These are phyloP conservation scores for Cenchrus americanus DNA, from an alignment of 176 grass and related monocot species.

Conservation along the genomic window DNA sequence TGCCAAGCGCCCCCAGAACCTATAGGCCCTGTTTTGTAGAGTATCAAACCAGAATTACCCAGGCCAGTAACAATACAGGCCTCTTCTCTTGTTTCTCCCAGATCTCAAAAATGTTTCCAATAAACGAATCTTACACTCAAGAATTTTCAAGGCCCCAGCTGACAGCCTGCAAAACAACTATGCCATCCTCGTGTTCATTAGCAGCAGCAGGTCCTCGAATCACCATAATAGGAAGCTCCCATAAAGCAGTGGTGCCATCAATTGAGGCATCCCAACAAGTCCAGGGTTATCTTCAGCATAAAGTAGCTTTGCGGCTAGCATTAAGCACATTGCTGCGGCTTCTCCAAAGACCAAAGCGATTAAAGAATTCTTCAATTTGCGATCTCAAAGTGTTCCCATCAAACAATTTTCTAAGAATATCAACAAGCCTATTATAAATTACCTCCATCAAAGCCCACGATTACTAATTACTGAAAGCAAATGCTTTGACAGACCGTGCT, in stretches of 20 bases:
- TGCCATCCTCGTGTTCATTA: conserved; percentile 58
- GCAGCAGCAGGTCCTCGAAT: conserved; percentile 62
- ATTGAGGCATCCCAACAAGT: conserved; percentile 87
- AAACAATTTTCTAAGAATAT: conserved; percentile 92
- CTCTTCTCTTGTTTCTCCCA: conserved; percentile 95
- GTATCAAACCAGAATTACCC: conserved; percentile 88
- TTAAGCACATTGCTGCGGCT: conserved; percentile 96
- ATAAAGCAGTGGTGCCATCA: conserved; percentile 69
- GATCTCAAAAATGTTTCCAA: conserved; percentile 95
- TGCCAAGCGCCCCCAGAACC: conserved; percentile 47
- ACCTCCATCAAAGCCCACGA: conserved; percentile 78
- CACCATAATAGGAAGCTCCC: conserved; percentile 88
- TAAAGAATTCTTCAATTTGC: conserved; percentile 93
- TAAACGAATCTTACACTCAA: conserved; percentile 84
- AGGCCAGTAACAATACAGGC: conserved; percentile 87
- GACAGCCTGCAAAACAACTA: conserved; percentile 79
- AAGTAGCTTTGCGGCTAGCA: conserved; percentile 80
- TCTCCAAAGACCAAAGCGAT: conserved; percentile 90
- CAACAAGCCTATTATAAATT: conserved; percentile 87
- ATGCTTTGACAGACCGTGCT: no score
- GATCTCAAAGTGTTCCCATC: conserved; percentile 74
- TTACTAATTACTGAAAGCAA: no score
- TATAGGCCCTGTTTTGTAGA: conserved; percentile 73
- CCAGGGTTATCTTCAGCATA: conserved; percentile 86
- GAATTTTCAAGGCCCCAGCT: conserved; percentile 75